Conservation (phyloP, 345 rosid species). For the Ricinus communis region DNA sequence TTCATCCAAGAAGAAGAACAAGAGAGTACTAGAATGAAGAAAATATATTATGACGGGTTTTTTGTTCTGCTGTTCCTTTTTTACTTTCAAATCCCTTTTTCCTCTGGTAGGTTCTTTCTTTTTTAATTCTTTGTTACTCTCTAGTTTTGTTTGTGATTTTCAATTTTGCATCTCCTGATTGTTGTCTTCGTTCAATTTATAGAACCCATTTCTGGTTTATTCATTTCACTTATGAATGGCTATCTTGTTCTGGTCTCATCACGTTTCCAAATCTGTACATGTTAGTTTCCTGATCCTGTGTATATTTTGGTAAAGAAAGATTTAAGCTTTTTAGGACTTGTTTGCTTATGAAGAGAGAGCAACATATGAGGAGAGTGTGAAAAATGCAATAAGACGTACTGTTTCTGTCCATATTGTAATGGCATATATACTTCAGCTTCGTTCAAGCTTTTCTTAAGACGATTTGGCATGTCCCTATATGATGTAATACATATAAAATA, state of each 20-base stretch:
- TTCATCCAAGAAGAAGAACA: background rate
- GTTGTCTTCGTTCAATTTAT: background rate
- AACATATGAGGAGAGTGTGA: too few species aligned
- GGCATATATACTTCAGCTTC: too few species aligned
- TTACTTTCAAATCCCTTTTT: constrained; percentile 23
- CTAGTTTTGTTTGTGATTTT: background rate
- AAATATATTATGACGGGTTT: constrained; percentile 3
- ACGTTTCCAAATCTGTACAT: too few species aligned
- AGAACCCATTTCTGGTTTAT: background rate
- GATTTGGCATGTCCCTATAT: too few species aligned
- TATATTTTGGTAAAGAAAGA: background rate
- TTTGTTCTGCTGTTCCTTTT: constrained; percentile 24
- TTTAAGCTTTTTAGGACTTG: background rate
- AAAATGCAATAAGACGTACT: too few species aligned
- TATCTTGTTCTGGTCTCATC: background rate
- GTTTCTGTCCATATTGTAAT: too few species aligned
- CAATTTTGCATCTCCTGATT: background rate
- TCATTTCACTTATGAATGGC: background rate
- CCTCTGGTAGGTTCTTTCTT: constrained; percentile 36
- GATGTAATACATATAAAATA: too few species aligned
- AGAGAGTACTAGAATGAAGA: constrained; percentile 10
- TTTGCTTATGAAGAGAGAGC: background rate
- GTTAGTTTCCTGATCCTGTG: background rate
- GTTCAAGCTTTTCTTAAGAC: too few species aligned
- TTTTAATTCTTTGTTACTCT: background rate